Base-by-base conservation (phyloP, 805 yeast genomes). In the Candida parachauliodes region DNA sequence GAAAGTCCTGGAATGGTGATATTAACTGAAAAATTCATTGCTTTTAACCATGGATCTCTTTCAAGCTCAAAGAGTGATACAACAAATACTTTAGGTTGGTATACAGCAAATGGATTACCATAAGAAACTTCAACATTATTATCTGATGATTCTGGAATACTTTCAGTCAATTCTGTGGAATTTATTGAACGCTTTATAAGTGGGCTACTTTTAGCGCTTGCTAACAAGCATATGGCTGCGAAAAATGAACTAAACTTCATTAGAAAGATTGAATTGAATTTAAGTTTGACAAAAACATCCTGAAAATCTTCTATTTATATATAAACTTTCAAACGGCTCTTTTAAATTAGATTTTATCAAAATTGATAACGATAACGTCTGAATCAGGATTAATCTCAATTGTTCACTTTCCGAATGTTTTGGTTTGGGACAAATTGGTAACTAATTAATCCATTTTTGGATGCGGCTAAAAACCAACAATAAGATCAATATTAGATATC, bases 1-100 rank as follows among this genome's bases (percentile, higher is more conserved):
- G 83, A 77, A 38, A 80, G 62, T 33, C 86, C 85, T n/a, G 86
- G 85, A 32, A 80, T 52, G 19, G 82, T 66, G 47, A 79, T 64
- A 57, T 78, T 77, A 55, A 76, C 60, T 15, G 60, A 61, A 47
- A 78, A 70, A 41, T 73, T 68, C 47, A 70, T 56, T 12, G 66
- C 60, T 38, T 64, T 56, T 41, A 72, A 57, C 81, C 83, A 79
- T 16, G 76, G 75, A 27, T 60, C 68, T 48, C 68, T 58, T 52
- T 79, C 86, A 17, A 57, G 60, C 41, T 52, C 59, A 55, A 78
- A 79, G 77, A 77, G 71, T 48, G 77, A 74, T 43, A 79, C 60
- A 44, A 79, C 54, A 47, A 80, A 59, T 5, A 70, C 76, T 52
- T 76, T 67, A 36, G 87, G 87, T 44, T 66, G 65, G 48, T 65